These are phyloP conservation scores for Hygrophorus russula DNA, from an alignment of 768 basidiomycete species.

Conservation along the genomic window DNA sequence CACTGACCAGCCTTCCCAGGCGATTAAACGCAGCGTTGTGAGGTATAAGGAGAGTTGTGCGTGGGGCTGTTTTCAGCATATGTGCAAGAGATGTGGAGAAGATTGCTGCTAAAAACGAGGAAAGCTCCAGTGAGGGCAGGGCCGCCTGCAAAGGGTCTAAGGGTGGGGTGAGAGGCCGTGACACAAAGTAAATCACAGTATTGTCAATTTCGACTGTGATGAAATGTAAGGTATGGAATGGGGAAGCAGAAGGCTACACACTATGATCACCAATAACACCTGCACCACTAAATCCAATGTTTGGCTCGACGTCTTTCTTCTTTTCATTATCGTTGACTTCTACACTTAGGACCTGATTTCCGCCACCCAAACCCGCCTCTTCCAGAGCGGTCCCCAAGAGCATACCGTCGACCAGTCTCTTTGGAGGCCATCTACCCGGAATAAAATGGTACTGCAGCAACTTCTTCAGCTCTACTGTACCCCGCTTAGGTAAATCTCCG, in stretches of 20 bases:
- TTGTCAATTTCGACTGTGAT: conserved; percentile 59
- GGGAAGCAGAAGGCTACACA: conserved; percentile 24
- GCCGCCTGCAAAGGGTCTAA: conserved; percentile 71
- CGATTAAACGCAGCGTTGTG: conserved; percentile 82
- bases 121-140: conserved; percentile 73
- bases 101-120: conserved; percentile 81
- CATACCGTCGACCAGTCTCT: conserved; percentile 62
- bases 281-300: conserved; percentile 77
- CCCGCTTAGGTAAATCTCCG: conserved; percentile 48
- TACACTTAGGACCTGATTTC: conserved; percentile 60
- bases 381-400: conserved; percentile 71
- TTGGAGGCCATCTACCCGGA: conserved; percentile 62
- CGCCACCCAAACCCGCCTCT: conserved; percentile 58
- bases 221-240: conserved; percentile 5
- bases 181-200: conserved; percentile 82
- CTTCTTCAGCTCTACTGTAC: conserved; percentile 59
- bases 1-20: conserved; percentile 75
- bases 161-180: conserved; percentile 75
- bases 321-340: conserved; percentile 45
- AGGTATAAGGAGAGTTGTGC: conserved; percentile 78
- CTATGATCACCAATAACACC: conserved; percentile 67
- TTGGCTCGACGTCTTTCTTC: conserved; percentile 33
- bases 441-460: conserved; percentile 86
- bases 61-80: conserved; percentile 47
- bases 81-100: conserved; percentile 82